Conservation (phyloP, 352 stramenopile genomes). For the Phytophthora citricola region DNA sequence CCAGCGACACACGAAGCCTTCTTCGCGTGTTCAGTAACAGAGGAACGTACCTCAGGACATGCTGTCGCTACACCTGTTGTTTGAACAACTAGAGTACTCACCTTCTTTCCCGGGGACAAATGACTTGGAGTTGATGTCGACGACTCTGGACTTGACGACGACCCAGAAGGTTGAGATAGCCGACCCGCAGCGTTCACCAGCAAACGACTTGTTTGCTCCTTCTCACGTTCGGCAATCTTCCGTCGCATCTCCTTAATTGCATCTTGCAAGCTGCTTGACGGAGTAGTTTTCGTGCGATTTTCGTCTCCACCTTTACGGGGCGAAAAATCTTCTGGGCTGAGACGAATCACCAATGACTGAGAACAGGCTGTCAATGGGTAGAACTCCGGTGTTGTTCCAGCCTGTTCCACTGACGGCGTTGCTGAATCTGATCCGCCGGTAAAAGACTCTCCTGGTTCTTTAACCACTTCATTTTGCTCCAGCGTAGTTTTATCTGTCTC, state of each 20-base stretch:
- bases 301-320: slow-evolving; percentile 27
- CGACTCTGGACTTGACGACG: slow-evolving; percentile 22
- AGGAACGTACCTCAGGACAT: slow-evolving; percentile 7
- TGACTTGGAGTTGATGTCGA: slow-evolving; percentile 18
- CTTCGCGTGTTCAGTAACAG: slow-evolving; percentile 6
- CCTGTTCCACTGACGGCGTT: slow-evolving; percentile 3
- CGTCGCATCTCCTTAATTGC: slow-evolving; percentile 64
- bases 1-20: not conserved
- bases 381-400: slow-evolving; percentile 39
- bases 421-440: not conserved
- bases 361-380: slow-evolving; percentile 67
- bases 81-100: slow-evolving; percentile 5
- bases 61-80: not conserved
- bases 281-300: slow-evolving; percentile 8
- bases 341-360: slow-evolving; percentile 74
- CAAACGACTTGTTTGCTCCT: slow-evolving; percentile 36
- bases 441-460: slow-evolving; percentile 2
- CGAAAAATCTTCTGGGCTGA: slow-evolving; percentile 63
- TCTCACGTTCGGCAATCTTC: slow-evolving; percentile 65
- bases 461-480: slow-evolving; percentile 7
- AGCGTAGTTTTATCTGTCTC: slow-evolving; percentile 8
- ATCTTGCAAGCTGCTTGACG: slow-evolving; percentile 22
- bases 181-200: slow-evolving; percentile 20
- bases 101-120: slow-evolving; percentile 15
- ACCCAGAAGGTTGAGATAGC: slow-evolving; percentile 16